Conservation (phyloP, 2,329 filamentous ascomycete genomes). For the Pestalotiopsis sp. region DNA sequence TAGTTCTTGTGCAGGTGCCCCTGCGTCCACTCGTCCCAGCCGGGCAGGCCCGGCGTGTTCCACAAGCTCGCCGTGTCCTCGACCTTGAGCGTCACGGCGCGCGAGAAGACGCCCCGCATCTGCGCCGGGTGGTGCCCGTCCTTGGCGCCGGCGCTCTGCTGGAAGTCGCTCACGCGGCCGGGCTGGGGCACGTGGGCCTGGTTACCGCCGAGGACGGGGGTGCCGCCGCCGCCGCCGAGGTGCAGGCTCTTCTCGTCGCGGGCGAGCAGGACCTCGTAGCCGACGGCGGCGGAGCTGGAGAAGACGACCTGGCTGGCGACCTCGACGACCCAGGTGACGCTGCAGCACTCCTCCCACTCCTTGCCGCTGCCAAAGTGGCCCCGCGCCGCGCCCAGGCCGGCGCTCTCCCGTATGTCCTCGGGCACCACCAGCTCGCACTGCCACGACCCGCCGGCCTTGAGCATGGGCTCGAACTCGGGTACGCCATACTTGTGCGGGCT, state of each 20-base stretch:
- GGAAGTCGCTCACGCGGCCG: slow-evolving; percentile 77
- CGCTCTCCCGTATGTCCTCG: slow-evolving; percentile 71
- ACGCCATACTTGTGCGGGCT: slow-evolving; percentile 71
- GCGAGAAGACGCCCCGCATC: slow-evolving; percentile 79
- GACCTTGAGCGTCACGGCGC: slow-evolving; percentile 74
- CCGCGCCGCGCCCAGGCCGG: slow-evolving; percentile 47
- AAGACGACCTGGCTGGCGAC: slow-evolving; percentile 93
- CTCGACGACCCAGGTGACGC: slow-evolving; percentile 77
- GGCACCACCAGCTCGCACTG: slow-evolving; percentile 79
- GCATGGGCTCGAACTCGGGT: slow-evolving; percentile 92
- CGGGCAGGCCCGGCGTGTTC: slow-evolving; percentile 86
- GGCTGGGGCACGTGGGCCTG: slow-evolving; percentile 59
- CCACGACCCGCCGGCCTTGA: slow-evolving; percentile 93
- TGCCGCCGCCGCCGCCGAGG: slow-evolving; percentile 50
- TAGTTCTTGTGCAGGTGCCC: slow-evolving; percentile 28
- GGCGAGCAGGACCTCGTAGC: slow-evolving; percentile 84
- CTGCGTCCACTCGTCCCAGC: slow-evolving; percentile 52
- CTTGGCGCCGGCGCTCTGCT: slow-evolving; percentile 61
- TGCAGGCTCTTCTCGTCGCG: slow-evolving; percentile 83
- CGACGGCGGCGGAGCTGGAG: slow-evolving; percentile 82
- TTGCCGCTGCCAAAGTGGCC: slow-evolving; percentile 48
- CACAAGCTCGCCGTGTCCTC: slow-evolving; percentile 90
- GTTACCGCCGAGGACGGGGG: slow-evolving; percentile 47
- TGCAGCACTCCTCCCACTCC: slow-evolving; percentile 47
- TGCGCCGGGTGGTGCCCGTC: slow-evolving; percentile 65